Conservation (phyloP, 2,329 filamentous ascomycete genomes). For the Acrodontium crateriforme region DNA sequence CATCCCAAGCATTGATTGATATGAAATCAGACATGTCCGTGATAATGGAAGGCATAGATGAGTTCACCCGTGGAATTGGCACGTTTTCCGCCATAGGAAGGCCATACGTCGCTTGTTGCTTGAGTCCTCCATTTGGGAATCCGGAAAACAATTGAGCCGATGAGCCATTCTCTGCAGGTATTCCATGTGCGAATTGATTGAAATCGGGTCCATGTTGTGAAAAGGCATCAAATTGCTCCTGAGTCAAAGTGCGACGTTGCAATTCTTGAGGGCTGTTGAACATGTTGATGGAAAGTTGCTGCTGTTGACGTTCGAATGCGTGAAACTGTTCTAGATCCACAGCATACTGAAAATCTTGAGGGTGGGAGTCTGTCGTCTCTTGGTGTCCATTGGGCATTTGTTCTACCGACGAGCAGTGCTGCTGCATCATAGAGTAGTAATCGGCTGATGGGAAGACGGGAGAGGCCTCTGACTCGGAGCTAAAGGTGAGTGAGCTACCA, state of each 20-base stretch:
- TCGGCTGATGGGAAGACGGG: conserved; percentile 18
- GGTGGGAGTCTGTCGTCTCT: conserved; percentile 5
- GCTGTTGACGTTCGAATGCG: conserved; percentile 3
- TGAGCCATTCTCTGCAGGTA: too few species aligned
- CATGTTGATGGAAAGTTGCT: conserved; percentile 10
- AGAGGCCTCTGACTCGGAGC: conserved; percentile 19
- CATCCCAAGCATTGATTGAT: conserved; percentile 10
- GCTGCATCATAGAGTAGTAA: conserved; percentile 20
- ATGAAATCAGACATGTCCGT: conserved; percentile 15
- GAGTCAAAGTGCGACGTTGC: conserved; percentile 23
- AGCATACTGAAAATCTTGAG: background rate
- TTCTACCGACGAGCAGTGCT: conserved; percentile 7
- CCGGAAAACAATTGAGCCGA: conserved; percentile 7
- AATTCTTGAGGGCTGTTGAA: conserved; percentile 21
- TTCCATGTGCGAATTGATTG: too few species aligned
- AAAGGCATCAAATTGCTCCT: conserved; percentile 24
- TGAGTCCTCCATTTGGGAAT: conserved; percentile 5
- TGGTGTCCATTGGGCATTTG: conserved; percentile 1
- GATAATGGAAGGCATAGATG: conserved; percentile 13
- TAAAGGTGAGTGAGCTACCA: conserved; percentile 9
- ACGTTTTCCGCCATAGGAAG: conserved; percentile 2
- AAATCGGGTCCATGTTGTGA: conserved; percentile 15
- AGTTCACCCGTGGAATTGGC: background rate
- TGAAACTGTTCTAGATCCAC: background rate
- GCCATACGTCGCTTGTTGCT: conserved; percentile 10